phyloP scores from a whole-genome alignment of 768 basidiomycete genomes.

The Tephrocybe sp. region DNA sequence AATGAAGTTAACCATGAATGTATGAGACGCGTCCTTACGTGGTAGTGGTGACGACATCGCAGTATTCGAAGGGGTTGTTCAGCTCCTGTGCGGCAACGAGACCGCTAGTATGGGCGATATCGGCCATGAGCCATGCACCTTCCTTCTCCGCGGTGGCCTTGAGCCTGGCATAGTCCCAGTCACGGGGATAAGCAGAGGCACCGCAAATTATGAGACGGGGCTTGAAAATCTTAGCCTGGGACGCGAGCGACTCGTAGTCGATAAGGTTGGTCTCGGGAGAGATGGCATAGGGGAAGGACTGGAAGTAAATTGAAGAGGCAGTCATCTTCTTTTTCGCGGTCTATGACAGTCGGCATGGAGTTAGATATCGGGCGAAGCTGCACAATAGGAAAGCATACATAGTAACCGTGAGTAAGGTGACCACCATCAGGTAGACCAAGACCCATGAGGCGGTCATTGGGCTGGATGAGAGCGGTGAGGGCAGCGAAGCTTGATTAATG shows the following conservation, averaged over 20 bases:
- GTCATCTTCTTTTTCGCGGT: conserved; percentile 99
- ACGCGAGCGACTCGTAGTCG: conserved; percentile 79
- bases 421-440: conserved; percentile 97
- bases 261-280: conserved; percentile 83
- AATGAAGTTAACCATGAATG: not conserved
- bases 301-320: conserved; percentile 99
- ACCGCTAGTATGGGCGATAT: conserved; percentile 97
- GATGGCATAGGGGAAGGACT: conserved; percentile 92
- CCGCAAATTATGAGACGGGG: conserved; percentile 95
- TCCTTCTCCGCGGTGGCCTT: conserved; percentile 82
- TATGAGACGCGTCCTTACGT: conserved; percentile 55
- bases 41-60: conserved; percentile 97
- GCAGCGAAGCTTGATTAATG: conserved; percentile 79
- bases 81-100: conserved; percentile 91
- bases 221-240: conserved; percentile 93
- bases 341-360: conserved; percentile 34
- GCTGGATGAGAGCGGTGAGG: conserved; percentile 92
- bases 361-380: conserved; percentile 1
- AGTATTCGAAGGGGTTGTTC: conserved; percentile 90
- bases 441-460: conserved; percentile 98
- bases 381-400: no score
- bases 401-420: conserved; percentile 97
- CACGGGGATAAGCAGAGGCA: conserved; percentile 97
- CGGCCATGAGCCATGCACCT: conserved; percentile 91
- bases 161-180: conserved; percentile 92